These are phyloP conservation scores for Wickerhamomyces bisporus DNA, from an alignment of 805 yeast species.

Conservation along the genomic window DNA sequence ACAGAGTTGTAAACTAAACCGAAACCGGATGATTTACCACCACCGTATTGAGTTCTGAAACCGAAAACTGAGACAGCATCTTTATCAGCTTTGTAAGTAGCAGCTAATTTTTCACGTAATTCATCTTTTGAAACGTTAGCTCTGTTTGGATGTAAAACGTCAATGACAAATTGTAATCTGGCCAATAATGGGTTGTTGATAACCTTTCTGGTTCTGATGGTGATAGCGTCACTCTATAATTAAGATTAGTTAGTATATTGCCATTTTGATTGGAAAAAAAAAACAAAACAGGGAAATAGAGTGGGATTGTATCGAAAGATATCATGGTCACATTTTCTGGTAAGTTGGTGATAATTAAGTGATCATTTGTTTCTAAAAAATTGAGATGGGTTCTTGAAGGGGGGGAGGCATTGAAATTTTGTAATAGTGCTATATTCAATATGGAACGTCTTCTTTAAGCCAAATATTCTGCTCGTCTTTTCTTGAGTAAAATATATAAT, in stretches of 20 bases:
- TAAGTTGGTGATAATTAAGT: too few relatives aligned
- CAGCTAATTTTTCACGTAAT: conserved; percentile 90
- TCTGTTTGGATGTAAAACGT: conserved; percentile 98
- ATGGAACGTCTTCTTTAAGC: too few relatives aligned
- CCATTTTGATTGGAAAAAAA: too few relatives aligned
- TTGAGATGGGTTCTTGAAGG: too few relatives aligned
- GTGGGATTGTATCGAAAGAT: too few relatives aligned
- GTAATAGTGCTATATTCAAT: too few relatives aligned
- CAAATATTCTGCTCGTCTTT: too few relatives aligned
- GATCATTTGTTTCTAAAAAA: too few relatives aligned
- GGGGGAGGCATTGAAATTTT: too few relatives aligned
- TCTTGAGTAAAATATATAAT: too few relatives aligned
- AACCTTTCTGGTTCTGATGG: conserved; percentile 98
- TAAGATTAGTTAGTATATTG: conserved; percentile 19
- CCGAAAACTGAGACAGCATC: conserved; percentile 97
- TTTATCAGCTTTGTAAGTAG: conserved; percentile 85
- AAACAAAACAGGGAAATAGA: too few relatives aligned
- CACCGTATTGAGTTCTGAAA: conserved; percentile 99
- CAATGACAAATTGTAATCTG: conserved; percentile 99
- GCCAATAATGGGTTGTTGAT: conserved; percentile 98
- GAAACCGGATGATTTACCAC: conserved; percentile 99
- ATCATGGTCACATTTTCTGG: too few relatives aligned
- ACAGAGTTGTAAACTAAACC: conserved; percentile 98
- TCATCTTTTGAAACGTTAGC: conserved; percentile 99
- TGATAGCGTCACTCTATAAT: conserved; percentile 93